A percentile compares a stretch with the other conserved stretches of the same genome.
Conservation (phyloP, 2,329 filamentous ascomycete genomes). For the Phialocephala sp. region DNA sequence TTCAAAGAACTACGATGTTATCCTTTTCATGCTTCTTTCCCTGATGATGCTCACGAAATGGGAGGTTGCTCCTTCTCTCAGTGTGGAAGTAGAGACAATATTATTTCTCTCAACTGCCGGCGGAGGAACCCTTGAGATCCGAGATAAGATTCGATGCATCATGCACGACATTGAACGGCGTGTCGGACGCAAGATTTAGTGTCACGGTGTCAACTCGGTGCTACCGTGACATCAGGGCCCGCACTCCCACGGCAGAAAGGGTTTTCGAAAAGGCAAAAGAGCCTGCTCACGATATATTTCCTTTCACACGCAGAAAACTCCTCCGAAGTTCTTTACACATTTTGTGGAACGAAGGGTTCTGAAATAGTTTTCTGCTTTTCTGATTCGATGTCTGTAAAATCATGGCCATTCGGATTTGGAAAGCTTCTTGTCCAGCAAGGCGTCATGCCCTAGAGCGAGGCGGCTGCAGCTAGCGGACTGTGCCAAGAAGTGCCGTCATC, state of each 20-base stretch:
- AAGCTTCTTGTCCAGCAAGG: background rate
- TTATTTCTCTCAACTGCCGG: background rate
- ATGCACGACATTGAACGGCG: background rate
- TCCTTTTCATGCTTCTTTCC: background rate
- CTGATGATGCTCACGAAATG: background rate
- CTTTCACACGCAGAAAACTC: background rate
- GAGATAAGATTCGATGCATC: conserved; percentile 1
- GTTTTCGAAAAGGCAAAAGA: background rate
- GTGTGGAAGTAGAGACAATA: background rate
- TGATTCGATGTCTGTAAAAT: background rate
- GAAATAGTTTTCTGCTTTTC: background rate
- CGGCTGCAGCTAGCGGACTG: background rate
- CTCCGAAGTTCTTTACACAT: background rate
- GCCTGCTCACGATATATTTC: background rate
- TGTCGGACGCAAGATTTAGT: background rate
- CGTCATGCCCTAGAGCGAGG: background rate
- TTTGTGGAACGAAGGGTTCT: background rate
- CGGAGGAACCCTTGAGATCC: background rate
- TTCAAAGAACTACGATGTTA: background rate
- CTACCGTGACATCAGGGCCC: conserved; percentile 6
- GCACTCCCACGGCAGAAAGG: background rate
- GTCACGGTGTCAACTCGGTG: background rate
- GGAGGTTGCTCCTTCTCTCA: background rate
- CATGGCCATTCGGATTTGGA: background rate
- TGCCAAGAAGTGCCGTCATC: conserved; percentile 3